Base-by-base conservation (phyloP, 208 protist species). In the Acanthamoeba sp. region DNA sequence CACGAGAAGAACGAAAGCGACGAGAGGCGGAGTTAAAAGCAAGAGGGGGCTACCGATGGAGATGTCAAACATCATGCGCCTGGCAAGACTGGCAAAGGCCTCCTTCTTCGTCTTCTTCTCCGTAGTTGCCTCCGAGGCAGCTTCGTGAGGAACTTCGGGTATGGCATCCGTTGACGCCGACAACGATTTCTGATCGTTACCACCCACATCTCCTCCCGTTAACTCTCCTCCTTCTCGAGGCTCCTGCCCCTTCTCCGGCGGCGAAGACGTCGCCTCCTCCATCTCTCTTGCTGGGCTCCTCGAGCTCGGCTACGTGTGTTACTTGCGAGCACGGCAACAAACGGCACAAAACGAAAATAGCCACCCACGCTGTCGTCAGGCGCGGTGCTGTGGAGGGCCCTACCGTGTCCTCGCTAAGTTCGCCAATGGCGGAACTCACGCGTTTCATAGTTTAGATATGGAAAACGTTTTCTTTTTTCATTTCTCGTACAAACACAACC, bases 31-130 rank as follows among this genome's bases (percentile, higher is more conserved):
- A 78, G 34, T 10, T 10, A 2, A 22, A 24, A n/a, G 38, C 5
- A 22, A 24, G 20, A 22, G 38, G 38, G 38, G 36, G 18, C 2
- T 78, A 78, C 69, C 69, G 29, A 78, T 78, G 20, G 69, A 78
- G 34, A 78, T 78, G n/a, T 78, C 69, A 14, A 78, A 78, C 69
- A 78, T 78, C 69, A 78, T 78, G 6, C 69, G 69, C 34, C 2
- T 38, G 69, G 69, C 69, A 22, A 78, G 69, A 6, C 24, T 45
- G 38, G 69, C 69, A 45, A 78, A 78, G 36, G 69, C 69, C 36
- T 78, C 69, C 69, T 78, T 78, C 14, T 45, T 78, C 18, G 32
- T 78, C 34, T 78, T 78, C 69, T 78, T 78, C 34, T 78, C 69
- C 34, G 34, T 32, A 1, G 69, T 10, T 9, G 69, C 69, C 38